These are phyloP conservation scores for Phytopythium sindhum DNA, from an alignment of 352 stramenopile genomes.

Conservation along the genomic window DNA sequence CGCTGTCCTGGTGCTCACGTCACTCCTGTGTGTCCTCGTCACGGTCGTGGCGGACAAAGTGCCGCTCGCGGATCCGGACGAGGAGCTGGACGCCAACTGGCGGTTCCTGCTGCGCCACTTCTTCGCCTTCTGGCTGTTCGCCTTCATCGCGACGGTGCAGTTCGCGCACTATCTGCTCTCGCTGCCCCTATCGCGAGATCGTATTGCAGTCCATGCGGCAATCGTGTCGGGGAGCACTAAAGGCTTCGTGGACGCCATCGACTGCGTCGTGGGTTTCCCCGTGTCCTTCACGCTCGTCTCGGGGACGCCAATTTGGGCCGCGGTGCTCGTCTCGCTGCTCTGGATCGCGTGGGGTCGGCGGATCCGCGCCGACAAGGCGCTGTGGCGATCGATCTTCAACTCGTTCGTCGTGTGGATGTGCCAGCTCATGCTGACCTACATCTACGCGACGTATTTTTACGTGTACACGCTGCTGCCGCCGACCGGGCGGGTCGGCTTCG, in stretches of 20 bases:
- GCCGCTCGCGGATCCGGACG: conserved; percentile 5
- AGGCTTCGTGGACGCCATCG: conserved; percentile 7
- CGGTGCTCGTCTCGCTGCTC: conserved; percentile 6
- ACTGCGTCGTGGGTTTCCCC: conserved; percentile 10
- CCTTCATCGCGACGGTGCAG: conserved; percentile 12
- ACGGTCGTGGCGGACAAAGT: conserved; percentile 14
- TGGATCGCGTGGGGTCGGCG: conserved; percentile 12
- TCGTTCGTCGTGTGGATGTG: conserved; percentile 17
- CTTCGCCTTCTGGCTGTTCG: conserved; percentile 13
- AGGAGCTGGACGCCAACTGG: conserved; percentile 10
- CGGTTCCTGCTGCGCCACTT: conserved; percentile 14
- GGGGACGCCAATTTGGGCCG: conserved; percentile 8
- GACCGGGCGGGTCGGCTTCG: conserved; percentile 9
- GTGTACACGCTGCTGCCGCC: conserved; percentile 13
- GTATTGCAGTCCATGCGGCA: conserved; percentile 3
- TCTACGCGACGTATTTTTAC: conserved; percentile 18
- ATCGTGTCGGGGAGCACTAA: conserved; percentile 5
- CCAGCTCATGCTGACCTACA: conserved; percentile 10
- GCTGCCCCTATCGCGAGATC: conserved; percentile 10
- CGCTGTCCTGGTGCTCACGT: conserved; percentile 8
- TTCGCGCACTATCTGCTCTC: conserved; percentile 15
- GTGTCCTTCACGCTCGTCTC: conserved; percentile 19
- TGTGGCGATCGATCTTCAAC: conserved; percentile 7
- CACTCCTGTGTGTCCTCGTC: conserved; percentile 13
- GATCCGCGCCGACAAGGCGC: conserved; percentile 5